phyloP scores from a whole-genome alignment of 2,329 filamentous ascomycete species.

The Colletotrichum sp. region DNA sequence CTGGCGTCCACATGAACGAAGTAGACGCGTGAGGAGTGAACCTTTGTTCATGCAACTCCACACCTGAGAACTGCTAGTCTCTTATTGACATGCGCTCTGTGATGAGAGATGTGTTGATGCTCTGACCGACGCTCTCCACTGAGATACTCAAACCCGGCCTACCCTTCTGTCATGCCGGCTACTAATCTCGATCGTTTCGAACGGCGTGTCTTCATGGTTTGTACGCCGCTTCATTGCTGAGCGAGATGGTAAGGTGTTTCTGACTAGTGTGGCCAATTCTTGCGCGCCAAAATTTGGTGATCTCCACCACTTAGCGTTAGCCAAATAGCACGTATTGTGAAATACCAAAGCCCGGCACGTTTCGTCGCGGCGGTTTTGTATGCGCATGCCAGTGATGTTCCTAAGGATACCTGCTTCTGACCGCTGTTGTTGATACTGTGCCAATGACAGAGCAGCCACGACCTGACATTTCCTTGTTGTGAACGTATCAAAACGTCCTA shows the following conservation, averaged over 20 bases:
- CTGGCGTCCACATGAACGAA: background rate
- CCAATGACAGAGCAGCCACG: background rate
- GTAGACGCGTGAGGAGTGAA: background rate
- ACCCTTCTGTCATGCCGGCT: background rate
- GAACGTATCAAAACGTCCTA: background rate
- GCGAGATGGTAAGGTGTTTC: background rate
- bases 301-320: background rate
- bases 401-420: fast-evolving
- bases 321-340: background rate
- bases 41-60: background rate
- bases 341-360: background rate
- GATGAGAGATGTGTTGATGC: background rate
- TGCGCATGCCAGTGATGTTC: background rate
- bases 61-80: background rate
- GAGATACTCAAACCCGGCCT: background rate
- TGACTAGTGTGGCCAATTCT: background rate
- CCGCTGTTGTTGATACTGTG: background rate
- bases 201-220: background rate
- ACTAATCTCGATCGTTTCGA: background rate
- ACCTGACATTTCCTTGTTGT: background rate
- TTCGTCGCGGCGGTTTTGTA: background rate
- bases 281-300: background rate
- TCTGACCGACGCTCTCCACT: background rate
- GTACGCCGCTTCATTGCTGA: background rate
- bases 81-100: background rate